Evolutionary conservation across 139 green algal genomes (phyloP).

Genomic region (Picochlorum sp.): DNA sequence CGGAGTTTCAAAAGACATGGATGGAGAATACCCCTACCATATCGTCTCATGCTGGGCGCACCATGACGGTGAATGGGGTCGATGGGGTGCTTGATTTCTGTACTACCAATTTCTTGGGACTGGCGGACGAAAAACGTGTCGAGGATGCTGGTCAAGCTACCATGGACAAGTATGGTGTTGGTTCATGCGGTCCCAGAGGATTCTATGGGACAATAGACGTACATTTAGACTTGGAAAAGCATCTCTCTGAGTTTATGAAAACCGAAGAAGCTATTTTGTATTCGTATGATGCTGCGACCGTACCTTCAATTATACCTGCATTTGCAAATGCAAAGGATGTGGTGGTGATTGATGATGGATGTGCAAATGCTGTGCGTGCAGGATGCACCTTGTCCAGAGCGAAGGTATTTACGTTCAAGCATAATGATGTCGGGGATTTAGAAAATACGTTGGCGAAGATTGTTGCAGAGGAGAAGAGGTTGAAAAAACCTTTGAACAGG

Average conservation of each 20-base stretch:
- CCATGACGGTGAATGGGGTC: conserved; percentile 36
- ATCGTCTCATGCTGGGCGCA: conserved; percentile 7
- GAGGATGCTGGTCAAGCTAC: conserved; percentile 27
- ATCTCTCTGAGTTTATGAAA: conserved; percentile 70
- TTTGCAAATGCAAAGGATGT: conserved; percentile 87
- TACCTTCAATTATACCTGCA: conserved; percentile 82
- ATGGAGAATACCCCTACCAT: neutral
- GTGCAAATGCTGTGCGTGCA: conserved; percentile 74
- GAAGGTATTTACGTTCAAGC: conserved; percentile 76
- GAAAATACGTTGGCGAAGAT: conserved; percentile 60
- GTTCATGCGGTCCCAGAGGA: conserved; percentile 90
- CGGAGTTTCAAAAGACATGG: conserved; percentile 20
- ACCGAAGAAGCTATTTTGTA: conserved; percentile 86
- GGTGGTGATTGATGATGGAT: conserved; percentile 71
- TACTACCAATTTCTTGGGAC: conserved; percentile 77
- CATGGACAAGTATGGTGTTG: conserved; percentile 89
- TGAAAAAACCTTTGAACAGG: conserved; percentile 65
- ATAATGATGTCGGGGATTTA: conserved; percentile 91
- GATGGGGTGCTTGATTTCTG: conserved; percentile 66
- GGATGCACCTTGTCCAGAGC: conserved; percentile 61
- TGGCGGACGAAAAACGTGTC: conserved; percentile 46
- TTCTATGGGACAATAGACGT: conserved; percentile 99
- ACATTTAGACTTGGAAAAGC: conserved; percentile 78
- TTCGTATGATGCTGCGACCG: conserved; percentile 86
- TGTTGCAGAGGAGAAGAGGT: conserved; percentile 35